Evolutionary conservation across 139 green algal genomes (phyloP).

Genomic region (Diplosphaera chodatii): DNA sequence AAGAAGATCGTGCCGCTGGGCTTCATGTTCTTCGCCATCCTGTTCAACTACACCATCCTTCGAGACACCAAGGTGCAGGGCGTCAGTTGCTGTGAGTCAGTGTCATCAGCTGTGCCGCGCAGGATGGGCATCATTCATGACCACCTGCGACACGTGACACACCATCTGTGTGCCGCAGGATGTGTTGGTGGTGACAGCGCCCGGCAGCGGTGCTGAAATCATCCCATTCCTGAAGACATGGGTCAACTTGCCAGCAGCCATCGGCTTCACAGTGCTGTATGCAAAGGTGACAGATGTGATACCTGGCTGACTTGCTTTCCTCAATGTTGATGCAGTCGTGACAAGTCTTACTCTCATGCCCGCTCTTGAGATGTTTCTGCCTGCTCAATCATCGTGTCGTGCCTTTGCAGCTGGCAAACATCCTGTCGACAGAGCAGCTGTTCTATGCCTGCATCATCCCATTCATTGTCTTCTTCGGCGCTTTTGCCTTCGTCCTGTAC

Average conservation of each 20-base stretch:
- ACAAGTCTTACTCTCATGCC: no score
- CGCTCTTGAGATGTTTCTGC: no score
- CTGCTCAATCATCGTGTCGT: no score
- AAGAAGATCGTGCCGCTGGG: slow-evolving; percentile 89
- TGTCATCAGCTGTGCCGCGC: no score
- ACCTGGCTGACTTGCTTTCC: no score
- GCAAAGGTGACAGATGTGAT: no score
- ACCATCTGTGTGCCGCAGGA: no score
- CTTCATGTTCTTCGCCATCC: slow-evolving; percentile 98
- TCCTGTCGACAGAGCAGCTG: slow-evolving; percentile 76
- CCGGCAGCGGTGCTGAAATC: slow-evolving; percentile 91
- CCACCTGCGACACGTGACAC: no score
- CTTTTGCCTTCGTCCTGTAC: slow-evolving; percentile 96
- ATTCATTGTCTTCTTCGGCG: slow-evolving; percentile 96
- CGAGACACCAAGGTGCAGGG: slow-evolving; percentile 98
- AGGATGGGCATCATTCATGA: no score
- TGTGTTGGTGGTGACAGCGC: slow-evolving; percentile 97
- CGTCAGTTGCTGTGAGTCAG: no score
- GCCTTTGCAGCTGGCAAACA: slow-evolving; percentile 91
- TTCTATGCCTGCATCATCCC: slow-evolving; percentile 98
- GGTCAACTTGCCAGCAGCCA: slow-evolving; percentile 92
- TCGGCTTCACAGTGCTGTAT: slow-evolving; percentile 93
- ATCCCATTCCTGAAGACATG: slow-evolving; percentile 99
- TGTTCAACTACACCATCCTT: slow-evolving; percentile 99
- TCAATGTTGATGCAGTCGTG: no score